Percentiles rank a stretch among this genome's conserved stretches.
Evolutionary conservation across 1,284 basidiomycete species (phyloP).

Genomic region (Ustilago hordei): DNA sequence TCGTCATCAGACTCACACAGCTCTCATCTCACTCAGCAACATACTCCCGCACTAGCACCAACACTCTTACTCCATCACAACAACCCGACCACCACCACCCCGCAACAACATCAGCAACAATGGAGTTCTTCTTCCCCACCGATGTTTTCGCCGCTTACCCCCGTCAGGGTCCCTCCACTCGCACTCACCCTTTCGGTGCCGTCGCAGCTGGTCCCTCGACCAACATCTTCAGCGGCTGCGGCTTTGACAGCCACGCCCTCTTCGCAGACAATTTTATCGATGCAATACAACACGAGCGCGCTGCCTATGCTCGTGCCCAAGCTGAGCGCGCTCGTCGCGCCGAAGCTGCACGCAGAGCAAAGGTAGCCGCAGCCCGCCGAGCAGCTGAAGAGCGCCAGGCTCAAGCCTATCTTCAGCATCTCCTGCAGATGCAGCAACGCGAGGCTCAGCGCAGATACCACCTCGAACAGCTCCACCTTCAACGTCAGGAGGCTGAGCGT

Average conservation of each 20-base stretch:
- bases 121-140: slow-evolving; percentile 59
- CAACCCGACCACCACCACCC: slow-evolving; percentile 3
- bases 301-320: slow-evolving; percentile 35
- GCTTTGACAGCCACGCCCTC: slow-evolving; percentile 45
- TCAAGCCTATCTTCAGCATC: slow-evolving; percentile 46
- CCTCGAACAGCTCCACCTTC: slow-evolving; percentile 44
- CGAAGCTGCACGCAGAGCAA: slow-evolving; percentile 36
- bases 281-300: slow-evolving; percentile 48
- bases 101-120: slow-evolving; percentile 4
- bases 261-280: slow-evolving; percentile 33
- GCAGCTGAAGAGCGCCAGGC: slow-evolving; percentile 44
- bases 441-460: slow-evolving; percentile 42
- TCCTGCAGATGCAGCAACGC: slow-evolving; percentile 42
- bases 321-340: slow-evolving; percentile 36
- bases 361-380: slow-evolving; percentile 33
- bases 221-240: slow-evolving; percentile 37
- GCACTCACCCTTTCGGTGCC: slow-evolving; percentile 18
- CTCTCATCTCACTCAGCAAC: slow-evolving; percentile 17
- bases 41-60: not conserved
- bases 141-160: slow-evolving; percentile 51
- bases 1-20: slow-evolving; percentile 15
- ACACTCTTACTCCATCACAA: not conserved
- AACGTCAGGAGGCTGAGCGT: slow-evolving; percentile 37
- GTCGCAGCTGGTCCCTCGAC: slow-evolving; percentile 22
- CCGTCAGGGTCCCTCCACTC: slow-evolving; percentile 21